Evolutionary conservation across 1,284 basidiomycete species (phyloP), one percentile per base, ranked within the genome.

Genomic region (Coniferiporia sulphurascens): DNA sequence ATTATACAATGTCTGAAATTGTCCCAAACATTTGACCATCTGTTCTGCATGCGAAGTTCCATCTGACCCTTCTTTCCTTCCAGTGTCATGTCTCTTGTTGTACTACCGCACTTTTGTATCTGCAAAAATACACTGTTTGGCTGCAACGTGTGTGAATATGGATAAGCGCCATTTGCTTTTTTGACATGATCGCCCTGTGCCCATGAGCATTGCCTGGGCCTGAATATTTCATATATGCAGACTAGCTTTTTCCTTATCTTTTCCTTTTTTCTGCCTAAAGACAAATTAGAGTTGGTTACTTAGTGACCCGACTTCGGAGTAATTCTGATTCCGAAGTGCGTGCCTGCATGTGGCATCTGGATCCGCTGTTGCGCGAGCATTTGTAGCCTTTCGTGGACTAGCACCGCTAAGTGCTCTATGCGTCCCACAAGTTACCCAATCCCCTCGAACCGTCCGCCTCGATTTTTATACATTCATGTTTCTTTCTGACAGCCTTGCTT

Each of bases 1-100:
- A 88, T 86, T 84, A 85, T 85, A 77, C 67, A 65, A 77, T 77
- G 77, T 86, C 86, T 89, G 86, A 89, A 69, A 62, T 55, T 68
- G 63, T 62, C 45, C 60, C 19, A 44, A 27, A 17, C 7, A 17
- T 57, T 48, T 58, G n/a, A 50, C 36, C 32, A 9, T 22, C 13
- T 35, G n/a, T 36, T 22, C 19, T 9, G 34, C 4, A 27, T 55
- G 21, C 13, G 22, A n/a, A 12, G 1, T 46, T 46, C 44, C 15
- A n/a, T n/a, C 12, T 19, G 12, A 9, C 12, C 44, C 17, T 4
- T n/a, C 44, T 8, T 46, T 46, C 44, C 2, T 46, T 46, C 19
- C 44, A 46, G 17, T 43, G n/a, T n/a, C 41, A n/a, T n/a, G 41
- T n/a, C n/a, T n/a, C 41, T 43, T 43, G 41, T 43, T 13, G 41